Evolutionary conservation across 352 stramenopile genomes (phyloP), one percentile per base, ranked within the genome.

Genomic region (Pythium dissimile): DNA sequence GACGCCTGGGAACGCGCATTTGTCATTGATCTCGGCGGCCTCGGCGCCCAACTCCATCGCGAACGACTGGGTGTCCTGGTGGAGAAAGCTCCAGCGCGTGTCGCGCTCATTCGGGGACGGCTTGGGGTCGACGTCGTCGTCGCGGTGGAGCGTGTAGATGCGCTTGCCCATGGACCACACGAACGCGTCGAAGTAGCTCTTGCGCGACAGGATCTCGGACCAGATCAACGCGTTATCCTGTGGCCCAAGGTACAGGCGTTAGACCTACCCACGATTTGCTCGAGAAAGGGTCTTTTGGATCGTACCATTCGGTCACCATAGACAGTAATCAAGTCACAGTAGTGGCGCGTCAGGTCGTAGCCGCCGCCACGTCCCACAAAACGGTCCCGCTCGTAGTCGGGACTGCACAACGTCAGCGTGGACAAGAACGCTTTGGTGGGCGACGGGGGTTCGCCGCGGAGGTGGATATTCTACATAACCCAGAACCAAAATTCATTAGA

Each of bases 221-320:
- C 54, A 84, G 38, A 74, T 71, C 2, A 86, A 49, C 23, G 75
- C 75, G 23, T 61, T 42, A 50, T 86, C 75, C 44, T 64, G 30
- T 27, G 26, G 6, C 23, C 18, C 15, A 23, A 30, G 26, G 5
- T 23, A 31, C 10, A 11, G 20, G 3, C 26, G 30, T 20, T 48
- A 39, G 46, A 23, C 43, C 24, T 6, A 41, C 39, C n/a, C 13
- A 34, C 16, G 7, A 44, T n/a, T 10, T 44, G 37, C 4, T n/a
- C 20, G 43, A 10, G 23, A 50, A 6, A 50, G 26, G 39, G 13
- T 46, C n/a, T n/a, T n/a, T 44, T 9, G 45, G 20, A 31, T 49
- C 60, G 31, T 32, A 61, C 64, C 30, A 62, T 21, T 7, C 39
- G 37, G 42, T 86, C 75, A 8, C 68, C 76, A 20, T 84, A 67